Evolutionary conservation across 2,329 filamentous ascomycete species (phyloP), one percentile per base, ranked within the genome.

Genomic region (Aspergillus ustus): DNA sequence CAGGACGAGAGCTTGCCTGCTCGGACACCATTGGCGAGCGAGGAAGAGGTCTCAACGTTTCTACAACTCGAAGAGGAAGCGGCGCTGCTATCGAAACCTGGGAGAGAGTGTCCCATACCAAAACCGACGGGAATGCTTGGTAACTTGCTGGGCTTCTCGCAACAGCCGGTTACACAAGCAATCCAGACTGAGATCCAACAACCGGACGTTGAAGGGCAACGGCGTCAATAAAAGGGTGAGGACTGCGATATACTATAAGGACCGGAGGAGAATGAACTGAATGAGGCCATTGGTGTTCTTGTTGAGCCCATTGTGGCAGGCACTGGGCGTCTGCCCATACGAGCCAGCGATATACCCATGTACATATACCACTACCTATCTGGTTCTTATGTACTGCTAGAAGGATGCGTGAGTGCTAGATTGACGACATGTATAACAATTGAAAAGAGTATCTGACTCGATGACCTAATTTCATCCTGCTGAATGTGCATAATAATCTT

Each of bases 81-180:
- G 64, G 69, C 76, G 57, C 67, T 65, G 31, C 57, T 82, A 58
- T 71, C 75, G 7, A 82, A 80, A 57, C 72, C 78, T 50, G 83
- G 83, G 72, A 85, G 92, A 70, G 92, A 96, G 74, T 99, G 95
- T 73, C 95, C 95, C 0, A 88, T 99, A 13, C 95, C 95, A 5
- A 97, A 97, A 78, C 94, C 95, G 0, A 84, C 87, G 34, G 93
- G 93, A 2, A 79, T 93, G 37, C 79, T 96, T 50, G 91, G 91
- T 13, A 86, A 91, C 72, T 82, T 94, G 68, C 78, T 95, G 64
- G 92, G 91, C 0, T 90, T 94, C 73, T 84, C 83, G 67, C 81
- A 71, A 69, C 68, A 65, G 52, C 66, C 61, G 19, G 67, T 63
- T 52, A 55, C 65, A 61, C 64, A 65, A 48, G 61, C 58, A 29